Conservation (phyloP, 179 eudicot genomes). For the Silene noctiflora region DNA sequence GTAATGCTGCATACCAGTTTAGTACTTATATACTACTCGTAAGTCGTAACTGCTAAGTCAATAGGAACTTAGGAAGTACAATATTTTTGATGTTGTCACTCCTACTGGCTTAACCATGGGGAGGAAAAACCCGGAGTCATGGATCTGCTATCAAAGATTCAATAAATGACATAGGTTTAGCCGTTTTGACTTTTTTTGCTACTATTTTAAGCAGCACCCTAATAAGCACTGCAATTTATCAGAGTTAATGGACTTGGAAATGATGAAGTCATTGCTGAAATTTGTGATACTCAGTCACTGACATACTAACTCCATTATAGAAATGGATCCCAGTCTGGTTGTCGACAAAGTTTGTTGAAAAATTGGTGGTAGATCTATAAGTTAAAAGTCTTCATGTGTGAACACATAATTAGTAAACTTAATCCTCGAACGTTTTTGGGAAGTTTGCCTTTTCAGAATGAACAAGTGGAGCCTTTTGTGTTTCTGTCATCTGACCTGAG, state of each 20-base stretch:
- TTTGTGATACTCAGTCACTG: background rate
- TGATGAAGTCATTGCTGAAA: constrained; percentile 1
- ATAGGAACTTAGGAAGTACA: background rate
- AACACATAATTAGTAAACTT: background rate
- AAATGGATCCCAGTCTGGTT: background rate
- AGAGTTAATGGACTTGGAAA: background rate
- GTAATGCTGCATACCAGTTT: too few relatives aligned
- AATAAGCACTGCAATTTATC: background rate
- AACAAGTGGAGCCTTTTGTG: background rate
- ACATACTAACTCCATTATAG: background rate
- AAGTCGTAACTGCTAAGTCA: too few relatives aligned
- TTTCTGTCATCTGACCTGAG: constrained; percentile 24
- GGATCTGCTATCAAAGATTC: background rate
- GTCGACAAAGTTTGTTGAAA: background rate
- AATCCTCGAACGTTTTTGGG: background rate
- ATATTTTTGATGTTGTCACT: background rate
- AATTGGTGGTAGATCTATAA: background rate
- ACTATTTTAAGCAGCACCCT: background rate
- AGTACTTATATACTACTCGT: too few relatives aligned
- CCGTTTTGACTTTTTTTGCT: background rate
- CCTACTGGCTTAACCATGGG: background rate
- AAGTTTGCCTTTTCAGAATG: background rate
- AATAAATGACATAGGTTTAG: background rate
- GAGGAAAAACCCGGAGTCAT: background rate
- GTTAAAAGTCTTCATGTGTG: background rate